phyloP scores from a whole-genome alignment of 495 filamentous ascomycete species.

The Cenococcum geophilum region DNA sequence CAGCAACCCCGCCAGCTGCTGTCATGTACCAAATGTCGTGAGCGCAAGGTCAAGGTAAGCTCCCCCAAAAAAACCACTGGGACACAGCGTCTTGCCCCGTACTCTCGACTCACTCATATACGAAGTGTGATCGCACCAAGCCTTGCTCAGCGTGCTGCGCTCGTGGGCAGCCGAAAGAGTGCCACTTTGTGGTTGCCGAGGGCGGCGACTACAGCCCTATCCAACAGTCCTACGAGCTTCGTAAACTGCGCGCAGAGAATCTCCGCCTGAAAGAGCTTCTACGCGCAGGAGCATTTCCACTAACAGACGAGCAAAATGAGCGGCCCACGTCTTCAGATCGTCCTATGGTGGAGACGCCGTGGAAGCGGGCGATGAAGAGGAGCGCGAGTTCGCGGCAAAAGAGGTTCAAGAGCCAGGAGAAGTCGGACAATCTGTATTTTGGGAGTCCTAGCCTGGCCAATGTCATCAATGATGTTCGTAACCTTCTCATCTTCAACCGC shows the following conservation, averaged over 20 bases:
- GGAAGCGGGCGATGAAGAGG: conserved; percentile 13
- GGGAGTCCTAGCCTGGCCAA: conserved; percentile 42
- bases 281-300: conserved; percentile 21
- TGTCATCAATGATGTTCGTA: conserved; percentile 41
- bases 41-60: conserved; percentile 41
- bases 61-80: neutral
- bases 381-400: conserved; percentile 30
- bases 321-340: conserved; percentile 8
- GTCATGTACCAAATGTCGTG: conserved; percentile 41
- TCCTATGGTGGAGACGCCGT: neutral
- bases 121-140: conserved; percentile 45
- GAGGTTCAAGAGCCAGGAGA: conserved; percentile 36
- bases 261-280: conserved; percentile 33
- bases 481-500: neutral
- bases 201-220: conserved; percentile 40
- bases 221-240: conserved; percentile 41
- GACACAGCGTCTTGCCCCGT: no score
- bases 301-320: conserved; percentile 18
- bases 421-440: conserved; percentile 42
- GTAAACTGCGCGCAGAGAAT: conserved; percentile 37
- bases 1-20: conserved; percentile 36
- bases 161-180: conserved; percentile 43
- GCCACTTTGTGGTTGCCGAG: conserved; percentile 43
- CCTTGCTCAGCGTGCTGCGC: conserved; percentile 45
- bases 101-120: neutral